A percentile compares a stretch with the other conserved stretches of the same genome.
These are phyloP conservation scores for Termitomyces sp. DNA, from an alignment of 1,284 basidiomycete genomes.

Conservation along the genomic window DNA sequence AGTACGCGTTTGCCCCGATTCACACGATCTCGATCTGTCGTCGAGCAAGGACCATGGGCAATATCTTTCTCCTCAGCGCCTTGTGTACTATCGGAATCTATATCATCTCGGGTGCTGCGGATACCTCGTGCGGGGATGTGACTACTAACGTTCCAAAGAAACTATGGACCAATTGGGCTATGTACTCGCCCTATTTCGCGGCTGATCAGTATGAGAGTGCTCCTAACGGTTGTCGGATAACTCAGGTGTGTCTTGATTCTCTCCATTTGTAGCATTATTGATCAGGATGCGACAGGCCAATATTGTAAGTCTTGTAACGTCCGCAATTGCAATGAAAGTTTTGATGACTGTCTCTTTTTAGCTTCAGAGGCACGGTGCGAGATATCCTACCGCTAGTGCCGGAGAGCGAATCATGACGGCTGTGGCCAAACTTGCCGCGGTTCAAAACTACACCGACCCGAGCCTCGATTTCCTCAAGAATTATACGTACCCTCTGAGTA, in stretches of 20 bases:
- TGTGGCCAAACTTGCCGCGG: slow-evolving; percentile 48
- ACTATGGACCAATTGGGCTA: slow-evolving; percentile 39
- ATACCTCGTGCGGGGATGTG: neutral
- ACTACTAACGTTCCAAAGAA: slow-evolving; percentile 7
- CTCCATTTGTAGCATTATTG: too few species aligned
- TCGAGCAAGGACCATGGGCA: slow-evolving; percentile 1
- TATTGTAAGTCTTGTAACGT: slow-evolving; percentile 36
- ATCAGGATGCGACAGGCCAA: slow-evolving; percentile 41
- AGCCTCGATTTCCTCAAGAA: slow-evolving; percentile 55
- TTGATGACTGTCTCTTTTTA: slow-evolving; percentile 25
- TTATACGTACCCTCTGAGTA: slow-evolving; percentile 60
- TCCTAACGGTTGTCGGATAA: slow-evolving; percentile 46
- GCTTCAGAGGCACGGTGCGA: slow-evolving; percentile 83
- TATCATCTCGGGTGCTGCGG: neutral
- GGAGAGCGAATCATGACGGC: slow-evolving; percentile 42
- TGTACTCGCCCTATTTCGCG: slow-evolving; percentile 56
- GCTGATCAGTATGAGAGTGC: slow-evolving; percentile 41
- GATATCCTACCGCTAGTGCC: slow-evolving; percentile 65
- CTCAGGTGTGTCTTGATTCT: slow-evolving; percentile 38
- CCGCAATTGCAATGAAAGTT: neutral
- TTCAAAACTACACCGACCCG: slow-evolving; percentile 37
- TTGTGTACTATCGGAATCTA: slow-evolving; percentile 7
- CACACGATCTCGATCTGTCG: neutral
- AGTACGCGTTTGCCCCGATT: neutral
- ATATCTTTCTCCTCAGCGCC: slow-evolving; percentile 2